Evolutionary conservation across 169 alveolate genomes (phyloP).

Genomic region (Eimeria acervulina): DNA sequence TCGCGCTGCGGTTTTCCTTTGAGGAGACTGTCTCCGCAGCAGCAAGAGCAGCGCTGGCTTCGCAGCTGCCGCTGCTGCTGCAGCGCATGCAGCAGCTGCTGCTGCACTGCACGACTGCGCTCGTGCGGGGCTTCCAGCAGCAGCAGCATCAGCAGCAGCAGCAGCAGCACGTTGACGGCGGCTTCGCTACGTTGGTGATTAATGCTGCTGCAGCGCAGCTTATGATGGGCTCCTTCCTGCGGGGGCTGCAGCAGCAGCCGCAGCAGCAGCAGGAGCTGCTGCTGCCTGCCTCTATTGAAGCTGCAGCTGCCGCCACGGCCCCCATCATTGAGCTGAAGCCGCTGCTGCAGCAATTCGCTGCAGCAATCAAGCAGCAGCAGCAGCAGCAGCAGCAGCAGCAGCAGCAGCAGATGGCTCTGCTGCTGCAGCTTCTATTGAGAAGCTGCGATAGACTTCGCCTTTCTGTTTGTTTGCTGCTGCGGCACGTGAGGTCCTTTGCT

Average conservation of each 20-base stretch:
- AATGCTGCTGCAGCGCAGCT: slow-evolving; percentile 40
- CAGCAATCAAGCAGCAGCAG: no score
- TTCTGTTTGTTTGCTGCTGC: slow-evolving; percentile 53
- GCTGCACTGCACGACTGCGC: slow-evolving; percentile 19
- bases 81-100: slow-evolving; percentile 64
- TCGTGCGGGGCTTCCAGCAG: neutral
- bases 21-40: neutral
- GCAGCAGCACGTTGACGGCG: neutral
- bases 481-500: slow-evolving; percentile 45
- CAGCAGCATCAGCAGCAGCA: slow-evolving; percentile 58
- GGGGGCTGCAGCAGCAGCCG: no score
- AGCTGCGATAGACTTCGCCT: neutral
- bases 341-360: neutral
- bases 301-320: neutral
- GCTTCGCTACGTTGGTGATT: neutral
- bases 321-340: slow-evolving; percentile 34
- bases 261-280: no score
- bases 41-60: slow-evolving; percentile 21
- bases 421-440: slow-evolving; percentile 15
- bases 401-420: no score
- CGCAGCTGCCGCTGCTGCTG: slow-evolving; percentile 51
- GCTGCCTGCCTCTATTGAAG: neutral
- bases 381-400: no score
- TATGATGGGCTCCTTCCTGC: slow-evolving; percentile 18
- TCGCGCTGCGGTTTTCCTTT: neutral